Base-by-base conservation (phyloP, 257 asterid species). In the Rauvolfia tetraphylla region DNA sequence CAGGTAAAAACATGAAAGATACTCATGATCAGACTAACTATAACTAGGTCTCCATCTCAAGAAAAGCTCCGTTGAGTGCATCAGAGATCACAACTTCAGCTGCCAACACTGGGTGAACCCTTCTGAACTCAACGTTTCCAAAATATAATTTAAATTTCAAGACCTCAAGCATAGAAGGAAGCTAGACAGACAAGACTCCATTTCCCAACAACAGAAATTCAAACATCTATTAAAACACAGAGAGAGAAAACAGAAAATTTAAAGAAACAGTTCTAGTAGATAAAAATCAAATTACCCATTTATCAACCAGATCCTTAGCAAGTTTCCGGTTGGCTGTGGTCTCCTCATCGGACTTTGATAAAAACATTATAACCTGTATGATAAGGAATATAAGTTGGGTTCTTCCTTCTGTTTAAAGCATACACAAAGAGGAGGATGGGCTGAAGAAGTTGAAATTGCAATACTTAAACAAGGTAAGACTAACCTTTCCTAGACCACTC, bases 401-500 rank as follows among this genome's bases (percentile, higher is more conserved):
- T 29, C 44, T 62, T 38, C 56, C 29, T 49, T 33, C 25, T 56
- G 49, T 38, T 56, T 7, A 8, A 46, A 69, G 25, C 75, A 68
- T 11, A 1, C 25, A 18, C 0, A 33, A 29, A 51, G 8, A 25
- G 58, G 25, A 11, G 14, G 0, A 13, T 18, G 39, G 42, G 49
- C n/a, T 46, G 18, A 33, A 78, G 27, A 17, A 13, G 65, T 17
- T 59, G 51, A 66, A 38, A 39, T 62, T 44, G 29, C 54, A 36
- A 49, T 49, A 42, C 6, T 79, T 44, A 72, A 25, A 75, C 23
- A 72, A 44, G 79, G 62, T 31, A 71, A 73, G 44, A 25, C 82
- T 76, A 33, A 92, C 99, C 98, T 95, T 95, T 76, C 99, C 98
- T 46, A 95, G 93, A 76, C 96, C 96, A 84, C 99, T 92, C 86